Conservation (phyloP, 441 rosid species). For the Adansonia madagascariensis region DNA sequence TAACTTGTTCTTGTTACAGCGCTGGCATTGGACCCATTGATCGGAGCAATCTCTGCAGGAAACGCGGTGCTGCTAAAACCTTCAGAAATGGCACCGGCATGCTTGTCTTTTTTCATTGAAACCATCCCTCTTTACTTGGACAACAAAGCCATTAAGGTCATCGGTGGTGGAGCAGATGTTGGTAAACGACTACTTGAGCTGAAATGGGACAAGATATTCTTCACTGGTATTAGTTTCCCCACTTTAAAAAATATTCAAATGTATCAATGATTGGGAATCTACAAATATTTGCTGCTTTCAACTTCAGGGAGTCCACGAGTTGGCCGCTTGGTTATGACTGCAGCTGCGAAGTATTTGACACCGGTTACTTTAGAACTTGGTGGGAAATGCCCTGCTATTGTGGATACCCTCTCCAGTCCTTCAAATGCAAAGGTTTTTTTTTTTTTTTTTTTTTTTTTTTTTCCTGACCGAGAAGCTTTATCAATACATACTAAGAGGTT, state of each 20-base stretch:
- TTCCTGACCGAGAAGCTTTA: background rate
- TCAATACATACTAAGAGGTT: no score
- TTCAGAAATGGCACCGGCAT: conserved; percentile 70
- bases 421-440: conserved; percentile 56
- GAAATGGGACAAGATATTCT: conserved; percentile 92
- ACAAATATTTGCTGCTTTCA: background rate
- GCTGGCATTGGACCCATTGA: conserved; percentile 68
- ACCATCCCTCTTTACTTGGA: conserved; percentile 70
- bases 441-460: conserved; percentile 39
- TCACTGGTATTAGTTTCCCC: conserved; percentile 55
- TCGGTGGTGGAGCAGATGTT: conserved; percentile 62
- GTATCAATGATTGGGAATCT: background rate
- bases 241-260: background rate
- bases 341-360: conserved; percentile 79
- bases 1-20: conserved; percentile 40
- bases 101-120: conserved; percentile 58
- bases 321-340: conserved; percentile 68
- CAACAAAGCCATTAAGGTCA: conserved; percentile 57
- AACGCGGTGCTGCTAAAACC: conserved; percentile 78
- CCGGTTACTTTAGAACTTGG: conserved; percentile 90
- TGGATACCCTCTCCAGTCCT: conserved; percentile 56
- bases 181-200: conserved; percentile 56
- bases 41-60: conserved; percentile 91
- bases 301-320: conserved; percentile 68
- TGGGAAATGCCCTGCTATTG: conserved; percentile 74